phyloP scores from a whole-genome alignment of 2,329 filamentous ascomycete genomes.

The Beauveria varroae region DNA sequence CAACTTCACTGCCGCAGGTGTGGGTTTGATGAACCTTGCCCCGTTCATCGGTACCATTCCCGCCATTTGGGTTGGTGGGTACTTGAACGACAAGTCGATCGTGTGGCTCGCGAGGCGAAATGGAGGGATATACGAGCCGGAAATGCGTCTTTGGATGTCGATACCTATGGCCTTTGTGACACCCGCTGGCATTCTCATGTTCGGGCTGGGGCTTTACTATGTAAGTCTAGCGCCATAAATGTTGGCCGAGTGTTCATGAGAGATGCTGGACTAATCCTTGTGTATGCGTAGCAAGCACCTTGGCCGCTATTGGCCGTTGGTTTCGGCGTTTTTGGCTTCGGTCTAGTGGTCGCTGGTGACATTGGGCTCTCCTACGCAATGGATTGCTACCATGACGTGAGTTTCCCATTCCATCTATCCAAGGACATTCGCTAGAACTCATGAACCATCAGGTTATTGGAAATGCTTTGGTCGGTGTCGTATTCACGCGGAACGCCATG shows the following conservation, averaged over 20 bases:
- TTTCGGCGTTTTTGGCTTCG: slow-evolving; percentile 29
- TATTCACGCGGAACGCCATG: slow-evolving; percentile 18
- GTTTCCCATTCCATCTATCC: background rate
- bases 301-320: slow-evolving; percentile 31
- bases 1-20: slow-evolving; percentile 18
- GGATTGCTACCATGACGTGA: slow-evolving; percentile 29
- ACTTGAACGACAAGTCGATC: slow-evolving; percentile 30
- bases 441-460: slow-evolving; percentile 17
- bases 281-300: slow-evolving; percentile 22
- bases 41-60: slow-evolving; percentile 30
- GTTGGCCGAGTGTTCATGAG: too few species aligned
- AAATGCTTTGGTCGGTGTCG: slow-evolving; percentile 18
- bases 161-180: slow-evolving; percentile 21
- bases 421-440: background rate
- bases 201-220: slow-evolving; percentile 25
- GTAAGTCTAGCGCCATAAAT: slow-evolving; percentile 16
- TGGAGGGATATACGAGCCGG: slow-evolving; percentile 34
- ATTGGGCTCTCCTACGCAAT: slow-evolving; percentile 28
- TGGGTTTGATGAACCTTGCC: slow-evolving; percentile 21
- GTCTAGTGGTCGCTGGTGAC: slow-evolving; percentile 24
- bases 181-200: slow-evolving; percentile 28
- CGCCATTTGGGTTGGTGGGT: slow-evolving; percentile 28
- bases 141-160: slow-evolving; percentile 30
- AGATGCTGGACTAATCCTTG: background rate
- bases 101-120: slow-evolving; percentile 28